Percentiles rank a stretch among this genome's conserved stretches.
Evolutionary conservation across 1,284 basidiomycete genomes (phyloP).

Genomic region (Cryptococcus depauperatus): DNA sequence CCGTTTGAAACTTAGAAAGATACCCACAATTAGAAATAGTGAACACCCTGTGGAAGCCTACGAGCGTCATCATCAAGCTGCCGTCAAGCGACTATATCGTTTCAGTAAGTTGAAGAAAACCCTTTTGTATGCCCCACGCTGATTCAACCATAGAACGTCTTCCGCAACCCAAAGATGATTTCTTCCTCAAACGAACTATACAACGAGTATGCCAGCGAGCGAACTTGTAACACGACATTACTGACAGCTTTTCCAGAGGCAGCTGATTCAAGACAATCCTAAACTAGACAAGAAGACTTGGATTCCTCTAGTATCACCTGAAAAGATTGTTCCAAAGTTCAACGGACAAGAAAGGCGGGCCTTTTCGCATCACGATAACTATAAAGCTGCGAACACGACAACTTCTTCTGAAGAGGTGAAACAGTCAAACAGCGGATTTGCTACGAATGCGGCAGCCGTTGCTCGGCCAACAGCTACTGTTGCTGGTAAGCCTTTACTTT

Average conservation of each 20-base stretch:
- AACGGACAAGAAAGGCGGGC: conserved; percentile 4
- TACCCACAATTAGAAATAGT: conserved; percentile 3
- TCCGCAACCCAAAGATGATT: conserved; percentile 3
- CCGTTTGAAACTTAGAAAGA: conserved; percentile 3
- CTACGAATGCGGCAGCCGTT: not conserved
- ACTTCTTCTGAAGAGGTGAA: not conserved
- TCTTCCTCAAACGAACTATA: not conserved
- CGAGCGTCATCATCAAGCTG: conserved; percentile 8
- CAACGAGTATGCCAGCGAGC: not conserved
- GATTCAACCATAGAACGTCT: conserved; percentile 1
- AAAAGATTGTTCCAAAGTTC: not conserved
- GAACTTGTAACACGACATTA: not conserved
- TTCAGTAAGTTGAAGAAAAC: conserved; percentile 4
- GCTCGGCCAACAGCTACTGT: conserved; percentile 5
- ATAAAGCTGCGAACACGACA: not conserved
- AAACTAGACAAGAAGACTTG: conserved; percentile 5
- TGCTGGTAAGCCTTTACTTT: conserved; percentile 1
- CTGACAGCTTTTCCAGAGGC: conserved; percentile 1
- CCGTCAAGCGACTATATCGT: conserved; percentile 5
- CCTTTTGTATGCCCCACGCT: too few species aligned
- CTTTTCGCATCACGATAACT: conserved; percentile 3
- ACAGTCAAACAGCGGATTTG: not conserved
- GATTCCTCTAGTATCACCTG: conserved; percentile 1
- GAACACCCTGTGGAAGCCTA: conserved; percentile 8
- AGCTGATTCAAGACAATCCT: conserved; percentile 2